Evolutionary conservation across 2,329 filamentous ascomycete genomes (phyloP), one percentile per base, ranked within the genome.

Genomic region (Canariomyces notabilis): DNA sequence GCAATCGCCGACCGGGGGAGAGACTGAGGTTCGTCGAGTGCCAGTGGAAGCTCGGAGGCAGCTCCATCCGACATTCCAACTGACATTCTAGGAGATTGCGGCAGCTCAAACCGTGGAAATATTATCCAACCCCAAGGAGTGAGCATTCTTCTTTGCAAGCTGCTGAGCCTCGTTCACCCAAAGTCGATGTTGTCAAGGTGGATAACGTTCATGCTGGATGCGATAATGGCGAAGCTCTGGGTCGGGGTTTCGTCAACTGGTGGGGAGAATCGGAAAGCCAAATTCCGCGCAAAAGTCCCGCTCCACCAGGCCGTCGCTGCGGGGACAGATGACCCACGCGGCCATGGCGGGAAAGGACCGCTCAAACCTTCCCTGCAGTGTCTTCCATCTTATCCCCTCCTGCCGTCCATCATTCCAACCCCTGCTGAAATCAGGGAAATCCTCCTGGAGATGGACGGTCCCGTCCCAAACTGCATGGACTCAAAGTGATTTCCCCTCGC

Each of bases 11-110:
- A 82, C 6, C 81, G 78, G 0, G 83, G 81, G 4, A 87, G 75
- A 33, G 86, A 73, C 35, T 82, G 75, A 0, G 80, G 77, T 26
- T 87, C 83, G 62, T 82, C 76, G 59, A 87, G 79, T 48, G 77
- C 79, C 68, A 76, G 85, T 61, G 87, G 78, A 61, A 87, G 83
- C 59, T 82, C 74, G 70, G 87, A 88, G 53, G 71, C 69, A 15
- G 87, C 67, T 33, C 66, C 65, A 18, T 65, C 57, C 2, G 80
- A 76, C n/a, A n/a, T n/a, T n/a, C n/a, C n/a, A n/a, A n/a, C n/a
- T n/a, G n/a, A n/a, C n/a, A n/a, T n/a, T n/a, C n/a, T n/a, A n/a
- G n/a, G n/a, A n/a, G n/a, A n/a, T n/a, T 29, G 83, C 73, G 41
- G 83, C 83, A 20, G 87, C 76, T 71, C 16, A 87, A 74, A 47